Conservation (phyloP, 768 basidiomycete species). For the Gymnopilus junonius region DNA sequence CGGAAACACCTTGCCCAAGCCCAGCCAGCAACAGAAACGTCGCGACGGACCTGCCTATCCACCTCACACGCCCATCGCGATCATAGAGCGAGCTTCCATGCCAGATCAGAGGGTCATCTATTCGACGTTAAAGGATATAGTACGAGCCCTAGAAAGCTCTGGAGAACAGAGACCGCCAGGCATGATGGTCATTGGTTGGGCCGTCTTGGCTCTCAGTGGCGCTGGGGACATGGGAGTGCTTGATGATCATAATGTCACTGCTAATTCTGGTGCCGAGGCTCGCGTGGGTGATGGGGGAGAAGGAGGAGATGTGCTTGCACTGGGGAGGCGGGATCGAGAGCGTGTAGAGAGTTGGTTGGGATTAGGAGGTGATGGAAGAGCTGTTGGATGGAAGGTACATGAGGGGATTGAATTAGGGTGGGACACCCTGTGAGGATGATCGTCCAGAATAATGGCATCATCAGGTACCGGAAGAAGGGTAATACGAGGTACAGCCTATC, state of each 20-base stretch:
- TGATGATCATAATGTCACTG: conserved; percentile 47
- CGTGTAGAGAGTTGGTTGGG: conserved; percentile 66
- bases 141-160: conserved; percentile 66
- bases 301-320: background rate
- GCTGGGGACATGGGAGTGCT: conserved; percentile 73
- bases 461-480: conserved; percentile 13
- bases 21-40: conserved; percentile 14
- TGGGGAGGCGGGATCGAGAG: conserved; percentile 40
- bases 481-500: background rate
- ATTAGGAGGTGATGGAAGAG: conserved; percentile 48
- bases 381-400: conserved; percentile 58
- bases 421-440: conserved; percentile 27
- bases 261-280: background rate
- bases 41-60: conserved; percentile 68
- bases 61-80: conserved; percentile 78
- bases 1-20: background rate
- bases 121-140: conserved; percentile 77
- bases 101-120: conserved; percentile 87
- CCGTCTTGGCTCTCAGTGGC: conserved; percentile 75
- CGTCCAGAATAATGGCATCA: conserved; percentile 7
- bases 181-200: conserved; percentile 96
- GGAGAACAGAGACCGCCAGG: conserved; percentile 94
- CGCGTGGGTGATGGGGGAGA: background rate
- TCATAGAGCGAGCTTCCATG: conserved; percentile 94
- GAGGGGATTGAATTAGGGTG: conserved; percentile 63